Evolutionary conservation across 306 rosid species (phyloP).

Genomic region (Herpetospermum pedunculosum): DNA sequence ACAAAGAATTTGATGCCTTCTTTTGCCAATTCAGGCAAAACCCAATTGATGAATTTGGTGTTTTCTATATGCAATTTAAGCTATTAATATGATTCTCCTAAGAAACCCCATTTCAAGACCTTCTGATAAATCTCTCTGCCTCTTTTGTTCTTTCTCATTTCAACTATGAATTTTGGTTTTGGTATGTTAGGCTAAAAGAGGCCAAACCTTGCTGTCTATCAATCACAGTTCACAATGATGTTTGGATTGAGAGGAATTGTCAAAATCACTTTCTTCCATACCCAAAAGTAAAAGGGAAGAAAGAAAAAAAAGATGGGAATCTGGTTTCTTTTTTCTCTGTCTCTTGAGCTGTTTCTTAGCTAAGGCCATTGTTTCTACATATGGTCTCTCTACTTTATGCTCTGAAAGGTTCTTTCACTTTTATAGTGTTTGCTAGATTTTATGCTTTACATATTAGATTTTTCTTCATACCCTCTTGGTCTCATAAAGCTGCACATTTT

Average conservation of each 20-base stretch:
- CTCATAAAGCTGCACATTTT: slow-evolving; percentile 73
- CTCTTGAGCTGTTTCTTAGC: slow-evolving; percentile 60
- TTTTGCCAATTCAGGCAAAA: neutral
- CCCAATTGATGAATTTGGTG: neutral
- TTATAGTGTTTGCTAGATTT: slow-evolving; percentile 36
- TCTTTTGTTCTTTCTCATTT: slow-evolving; percentile 35
- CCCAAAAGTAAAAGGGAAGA: slow-evolving; percentile 20
- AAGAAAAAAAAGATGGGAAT: slow-evolving; percentile 58
- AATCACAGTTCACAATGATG: slow-evolving; percentile 7
- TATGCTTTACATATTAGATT: slow-evolving; percentile 38
- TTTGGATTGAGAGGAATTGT: slow-evolving; percentile 23
- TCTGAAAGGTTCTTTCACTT: slow-evolving; percentile 71
- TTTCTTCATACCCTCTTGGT: slow-evolving; percentile 46
- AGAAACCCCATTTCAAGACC: slow-evolving; percentile 13
- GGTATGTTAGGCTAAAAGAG: neutral
- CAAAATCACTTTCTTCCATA: slow-evolving; percentile 22
- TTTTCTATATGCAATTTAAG: slow-evolving; percentile 22
- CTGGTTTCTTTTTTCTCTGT: slow-evolving; percentile 45
- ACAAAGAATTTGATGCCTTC: too few relatives aligned
- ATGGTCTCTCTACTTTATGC: slow-evolving; percentile 54
- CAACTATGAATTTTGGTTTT: slow-evolving; percentile 34
- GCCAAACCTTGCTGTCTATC: neutral
- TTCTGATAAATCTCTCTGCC: slow-evolving; percentile 21
- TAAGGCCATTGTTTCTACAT: slow-evolving; percentile 40
- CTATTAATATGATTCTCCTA: slow-evolving; percentile 37